Percentiles rank a stretch among this genome's conserved stretches.
Conservation (phyloP, 2,329 filamentous ascomycete genomes). For the Apiospora hydei region DNA sequence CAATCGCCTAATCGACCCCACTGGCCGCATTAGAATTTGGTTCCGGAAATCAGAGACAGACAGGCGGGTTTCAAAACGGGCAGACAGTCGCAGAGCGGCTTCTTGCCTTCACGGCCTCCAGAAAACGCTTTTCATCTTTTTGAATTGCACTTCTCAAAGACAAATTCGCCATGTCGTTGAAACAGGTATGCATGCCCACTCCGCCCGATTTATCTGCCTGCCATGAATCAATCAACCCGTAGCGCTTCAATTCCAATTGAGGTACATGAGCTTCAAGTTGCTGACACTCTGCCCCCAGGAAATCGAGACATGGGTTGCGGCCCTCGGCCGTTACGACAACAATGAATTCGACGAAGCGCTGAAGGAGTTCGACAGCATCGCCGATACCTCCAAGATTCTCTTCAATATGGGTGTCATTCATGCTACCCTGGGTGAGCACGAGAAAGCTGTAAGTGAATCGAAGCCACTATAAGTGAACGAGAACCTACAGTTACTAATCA, state of each 20-base stretch:
- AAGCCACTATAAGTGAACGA: background rate
- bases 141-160: conserved; percentile 3
- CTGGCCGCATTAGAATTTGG: conserved; percentile 16
- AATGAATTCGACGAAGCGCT: conserved; percentile 95
- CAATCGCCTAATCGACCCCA: background rate
- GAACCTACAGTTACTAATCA: conserved; percentile 32
- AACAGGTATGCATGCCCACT: conserved; percentile 39
- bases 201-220: background rate
- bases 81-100: conserved; percentile 27
- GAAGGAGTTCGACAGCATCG: conserved; percentile 82
- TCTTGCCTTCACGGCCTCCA: conserved; percentile 6
- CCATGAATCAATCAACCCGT: background rate
- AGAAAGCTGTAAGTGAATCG: conserved; percentile 78
- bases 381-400: conserved; percentile 96
- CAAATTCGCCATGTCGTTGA: conserved; percentile 41
- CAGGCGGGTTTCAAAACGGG: conserved; percentile 1
- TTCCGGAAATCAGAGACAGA: conserved; percentile 10
- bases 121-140: background rate
- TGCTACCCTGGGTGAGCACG: conserved; percentile 93
- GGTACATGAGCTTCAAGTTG: too few species aligned
- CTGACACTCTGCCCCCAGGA: conserved; percentile 63
- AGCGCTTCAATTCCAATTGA: background rate
- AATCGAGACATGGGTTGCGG: conserved; percentile 98
- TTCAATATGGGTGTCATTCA: conserved; percentile 99
- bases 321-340: conserved; percentile 91